These are phyloP conservation scores for Fusarium nygamai DNA, from an alignment of 2,329 filamentous ascomycete genomes.

Conservation along the genomic window DNA sequence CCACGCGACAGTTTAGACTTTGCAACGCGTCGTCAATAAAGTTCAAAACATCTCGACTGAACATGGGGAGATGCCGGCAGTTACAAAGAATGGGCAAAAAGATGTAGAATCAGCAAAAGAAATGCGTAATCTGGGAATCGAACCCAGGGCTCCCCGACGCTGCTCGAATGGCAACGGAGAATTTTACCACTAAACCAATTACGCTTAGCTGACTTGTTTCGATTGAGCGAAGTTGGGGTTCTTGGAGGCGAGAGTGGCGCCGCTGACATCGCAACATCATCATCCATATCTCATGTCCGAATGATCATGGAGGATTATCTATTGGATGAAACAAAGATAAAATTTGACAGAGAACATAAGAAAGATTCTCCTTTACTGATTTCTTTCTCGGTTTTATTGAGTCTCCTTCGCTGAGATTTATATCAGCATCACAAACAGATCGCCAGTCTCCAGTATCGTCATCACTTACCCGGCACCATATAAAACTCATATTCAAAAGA, in stretches of 20 bases:
- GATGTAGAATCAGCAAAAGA: neutral
- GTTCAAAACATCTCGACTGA: neutral
- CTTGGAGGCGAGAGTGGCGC: accelerated
- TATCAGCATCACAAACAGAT: accelerated
- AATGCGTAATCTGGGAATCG: neutral
- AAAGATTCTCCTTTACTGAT: accelerated
- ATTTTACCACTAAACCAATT: conserved; percentile 3
- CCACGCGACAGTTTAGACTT: neutral
- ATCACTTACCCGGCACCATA: neutral
- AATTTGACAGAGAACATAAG: accelerated
- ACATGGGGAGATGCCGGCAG: accelerated
- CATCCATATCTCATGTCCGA: accelerated
- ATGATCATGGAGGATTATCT: neutral
- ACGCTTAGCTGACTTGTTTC: neutral
- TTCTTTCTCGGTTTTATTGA: too few species aligned
- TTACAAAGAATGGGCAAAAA: accelerated
- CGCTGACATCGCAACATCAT: too few species aligned
- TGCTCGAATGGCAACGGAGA: conserved; percentile 1
- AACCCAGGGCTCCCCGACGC: neutral
- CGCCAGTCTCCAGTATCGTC: neutral
- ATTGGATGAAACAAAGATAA: accelerated
- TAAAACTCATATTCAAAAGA: neutral
- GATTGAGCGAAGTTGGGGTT: accelerated
- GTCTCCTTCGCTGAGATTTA: neutral
- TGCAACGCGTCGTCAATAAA: neutral